These are phyloP conservation scores for Davidsoniella virescens DNA, from an alignment of 2,329 filamentous ascomycete genomes.

Conservation along the genomic window DNA sequence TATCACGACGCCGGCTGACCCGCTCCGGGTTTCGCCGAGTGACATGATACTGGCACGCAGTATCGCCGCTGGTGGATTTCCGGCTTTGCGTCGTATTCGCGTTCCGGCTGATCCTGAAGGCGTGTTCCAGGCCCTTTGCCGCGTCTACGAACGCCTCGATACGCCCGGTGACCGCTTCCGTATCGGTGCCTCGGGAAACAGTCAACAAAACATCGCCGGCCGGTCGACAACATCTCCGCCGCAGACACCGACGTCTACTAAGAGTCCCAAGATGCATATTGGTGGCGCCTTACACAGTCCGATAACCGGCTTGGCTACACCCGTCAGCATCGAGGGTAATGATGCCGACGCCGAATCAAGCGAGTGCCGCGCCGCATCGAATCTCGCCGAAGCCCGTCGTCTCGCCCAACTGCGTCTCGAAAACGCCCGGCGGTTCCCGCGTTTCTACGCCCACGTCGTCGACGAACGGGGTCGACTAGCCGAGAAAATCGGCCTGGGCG, in stretches of 20 bases:
- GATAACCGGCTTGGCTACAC: not conserved
- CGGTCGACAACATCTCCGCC: conserved; percentile 13
- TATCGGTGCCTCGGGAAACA: not conserved
- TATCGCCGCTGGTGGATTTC: conserved; percentile 47
- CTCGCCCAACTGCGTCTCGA: conserved; percentile 51
- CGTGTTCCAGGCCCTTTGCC: conserved; percentile 51
- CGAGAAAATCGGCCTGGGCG: conserved; percentile 39
- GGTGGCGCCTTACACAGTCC: conserved; percentile 14
- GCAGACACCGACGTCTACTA: conserved; percentile 3
- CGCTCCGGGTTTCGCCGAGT: conserved; percentile 26
- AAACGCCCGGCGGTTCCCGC: conserved; percentile 34
- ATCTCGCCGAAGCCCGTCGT: conserved; percentile 37
- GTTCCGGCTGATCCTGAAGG: conserved; percentile 55
- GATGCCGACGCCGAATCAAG: conserved; percentile 14
- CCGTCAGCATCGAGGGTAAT: conserved; percentile 17
- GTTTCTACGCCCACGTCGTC: conserved; percentile 42
- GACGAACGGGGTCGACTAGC: conserved; percentile 34
- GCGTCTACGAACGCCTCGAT: conserved; percentile 39
- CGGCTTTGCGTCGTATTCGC: conserved; percentile 40
- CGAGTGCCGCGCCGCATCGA: conserved; percentile 20
- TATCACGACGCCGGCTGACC: conserved; percentile 34
- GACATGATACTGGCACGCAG: conserved; percentile 48
- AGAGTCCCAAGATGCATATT: conserved; percentile 11
- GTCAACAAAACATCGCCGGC: not conserved
- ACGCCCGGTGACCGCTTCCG: conserved; percentile 33